Evolutionary conservation across 768 basidiomycete genomes (phyloP), one percentile per base, ranked within the genome.

Genomic region (Lentinus brumalis): DNA sequence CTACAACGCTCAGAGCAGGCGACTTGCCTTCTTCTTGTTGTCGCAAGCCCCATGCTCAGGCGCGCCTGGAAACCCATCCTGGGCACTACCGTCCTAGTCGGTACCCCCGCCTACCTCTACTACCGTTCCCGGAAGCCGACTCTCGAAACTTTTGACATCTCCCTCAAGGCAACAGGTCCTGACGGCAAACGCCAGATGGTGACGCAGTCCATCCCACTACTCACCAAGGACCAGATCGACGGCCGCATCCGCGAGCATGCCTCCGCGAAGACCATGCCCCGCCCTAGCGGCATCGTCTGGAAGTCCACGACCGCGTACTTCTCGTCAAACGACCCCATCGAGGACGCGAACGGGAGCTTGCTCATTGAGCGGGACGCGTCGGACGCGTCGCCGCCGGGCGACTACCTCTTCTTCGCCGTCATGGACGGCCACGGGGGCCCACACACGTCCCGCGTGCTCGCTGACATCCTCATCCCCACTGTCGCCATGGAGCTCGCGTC

Each of bases 351-450:
- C 64, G 84, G 91, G 4, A 81, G 82, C 61, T 85, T 87, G 57
- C 77, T 94, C 62, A 76, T 96, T 51, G 72, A 82, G 64, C 79
- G 87, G 41, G 86, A 91, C 68, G 76, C 76, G 3, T 76, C 82
- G n/a, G 84, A 87, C 65, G 78, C 82, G 10, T 79, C 83, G 3
- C 78, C 78, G 0, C 81, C 83, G 2, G 89, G 89, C 14, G 91
- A 92, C 68, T 82, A 90, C 61, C 78, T 94, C 45, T 91, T 96
- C 74, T 95, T 94, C 68, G 78, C 92, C 1, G 87, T 96, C 39
- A 90, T 96, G 87, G 94, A 95, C 67, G 94, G 95, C 2, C 97
- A 98, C 71, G 79, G 85, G 2, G 97, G 97, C 1, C 83, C 76
- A 40, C 82, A 92, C 53, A 98, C 96, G 2, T 94, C 92, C 12